Evolutionary conservation across 1,284 basidiomycete species (phyloP).

Genomic region (Leccinum variabile): DNA sequence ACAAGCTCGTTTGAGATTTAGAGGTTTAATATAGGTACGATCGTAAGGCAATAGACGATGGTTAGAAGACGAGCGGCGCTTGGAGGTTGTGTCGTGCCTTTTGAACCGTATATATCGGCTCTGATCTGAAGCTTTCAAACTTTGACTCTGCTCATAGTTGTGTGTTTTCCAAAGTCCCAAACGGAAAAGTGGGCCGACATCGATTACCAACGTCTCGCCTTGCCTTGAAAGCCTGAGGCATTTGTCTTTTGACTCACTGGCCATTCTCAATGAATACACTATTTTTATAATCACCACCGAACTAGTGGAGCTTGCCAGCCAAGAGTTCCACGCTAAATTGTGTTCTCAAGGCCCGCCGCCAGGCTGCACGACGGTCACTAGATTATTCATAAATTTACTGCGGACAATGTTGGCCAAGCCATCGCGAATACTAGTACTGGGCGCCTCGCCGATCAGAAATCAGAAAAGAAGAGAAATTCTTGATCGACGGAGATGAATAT

Average conservation of each 20-base stretch:
- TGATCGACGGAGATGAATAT: not conserved
- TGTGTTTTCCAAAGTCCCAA: too few species aligned
- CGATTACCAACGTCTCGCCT: too few species aligned
- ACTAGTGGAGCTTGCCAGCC: not conserved
- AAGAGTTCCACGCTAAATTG: not conserved
- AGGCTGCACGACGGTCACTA: not conserved
- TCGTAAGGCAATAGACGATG: constrained; percentile 2
- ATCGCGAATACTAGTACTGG: not conserved
- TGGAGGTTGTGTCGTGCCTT: not conserved
- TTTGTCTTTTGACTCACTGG: too few species aligned
- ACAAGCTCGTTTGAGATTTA: constrained; percentile 43
- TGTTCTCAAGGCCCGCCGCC: not conserved
- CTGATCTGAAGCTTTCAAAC: too few species aligned
- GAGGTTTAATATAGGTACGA: constrained; percentile 15
- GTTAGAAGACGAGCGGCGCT: not conserved
- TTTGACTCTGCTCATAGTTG: too few species aligned
- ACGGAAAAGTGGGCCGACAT: too few species aligned
- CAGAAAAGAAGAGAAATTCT: not conserved
- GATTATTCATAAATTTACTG: not conserved
- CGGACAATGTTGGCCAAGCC: not conserved
- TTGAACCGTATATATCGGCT: not conserved
- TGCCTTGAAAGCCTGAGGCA: too few species aligned
- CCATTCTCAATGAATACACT: not conserved
- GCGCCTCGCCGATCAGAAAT: not conserved
- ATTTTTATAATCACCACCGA: not conserved